Evolutionary conservation across 331 rosid species (phyloP).

Genomic region (Pyrus hybrid): DNA sequence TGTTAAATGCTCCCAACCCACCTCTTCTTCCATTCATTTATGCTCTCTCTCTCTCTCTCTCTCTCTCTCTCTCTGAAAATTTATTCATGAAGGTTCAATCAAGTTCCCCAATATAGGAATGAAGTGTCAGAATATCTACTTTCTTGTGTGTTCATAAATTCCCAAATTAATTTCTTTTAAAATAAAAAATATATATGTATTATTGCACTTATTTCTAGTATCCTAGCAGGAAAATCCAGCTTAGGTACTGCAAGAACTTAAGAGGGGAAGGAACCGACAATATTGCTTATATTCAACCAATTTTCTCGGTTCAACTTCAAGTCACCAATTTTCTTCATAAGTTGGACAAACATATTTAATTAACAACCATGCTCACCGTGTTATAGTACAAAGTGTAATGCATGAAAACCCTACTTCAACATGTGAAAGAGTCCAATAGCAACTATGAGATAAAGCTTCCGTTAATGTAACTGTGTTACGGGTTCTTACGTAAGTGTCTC

Average conservation of each 20-base stretch:
- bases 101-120: not conserved
- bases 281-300: not conserved
- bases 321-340: not conserved
- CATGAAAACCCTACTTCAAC: not conserved
- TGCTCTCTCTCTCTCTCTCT: conserved; percentile 13
- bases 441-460: not conserved
- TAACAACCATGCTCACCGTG: not conserved
- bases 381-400: not conserved
- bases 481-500: no score
- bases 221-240: not conserved
- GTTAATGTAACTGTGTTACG: no score
- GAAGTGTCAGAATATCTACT: conserved; percentile 15
- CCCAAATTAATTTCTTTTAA: not conserved
- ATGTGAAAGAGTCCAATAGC: not conserved
- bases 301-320: not conserved
- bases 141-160: conserved; percentile 8
- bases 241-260: not conserved
- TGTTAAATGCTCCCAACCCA: conserved; percentile 63
- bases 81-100: conserved; percentile 14
- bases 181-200: not conserved
- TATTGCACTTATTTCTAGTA: not conserved
- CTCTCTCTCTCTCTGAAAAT: conserved; percentile 1
- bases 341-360: not conserved
- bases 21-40: conserved; percentile 64
- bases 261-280: not conserved